Base-by-base conservation (phyloP, 768 basidiomycete genomes). In the Xerocomellus intermedius region DNA sequence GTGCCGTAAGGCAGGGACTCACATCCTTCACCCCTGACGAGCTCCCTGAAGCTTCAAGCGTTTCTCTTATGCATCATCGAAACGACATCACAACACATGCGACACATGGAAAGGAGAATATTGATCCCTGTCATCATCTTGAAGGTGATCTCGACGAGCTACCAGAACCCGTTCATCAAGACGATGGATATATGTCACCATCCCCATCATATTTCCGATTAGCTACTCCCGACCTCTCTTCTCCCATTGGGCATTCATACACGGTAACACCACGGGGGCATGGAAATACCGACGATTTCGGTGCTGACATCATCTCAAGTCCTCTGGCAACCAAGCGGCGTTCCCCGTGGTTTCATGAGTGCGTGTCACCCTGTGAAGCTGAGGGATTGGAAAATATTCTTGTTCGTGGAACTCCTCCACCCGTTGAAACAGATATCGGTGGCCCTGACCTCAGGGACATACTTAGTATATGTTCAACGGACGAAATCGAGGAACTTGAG, bases 111-210 rank as follows among this genome's bases (percentile, higher is more conserved):
- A 69, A 73, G 45, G 79, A 74, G 19, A 75, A 74, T 48, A 72
- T 73, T 21, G 70, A 73, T 37, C 73, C 73, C 35, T 72, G 72
- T 39, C 62, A 62, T 21, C 72, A 75, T 48, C 68, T 73, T 53
- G 77, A 78, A 53, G 70, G 74, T 37, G 73, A 81, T 54, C 72
- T 74, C 8, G 71, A 75, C 30, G 68, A 76, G 24, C 63, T 56
- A 43, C 61, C 66, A 33, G 76, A 82, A 48, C 64, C 61, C 10
- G 82, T 89, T 16, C 75, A 77, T 64, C 90, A 90, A 71, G 91
- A 92, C 65, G 89, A 89, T 56, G 90, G 91, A 16, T 93, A 92
- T 69, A 76, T 88, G 50, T 90, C 90, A n/a, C 89, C 89, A 16
- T 73, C 81, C 9, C 73, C 80, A 44, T 82, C 82, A 22, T 74